A percentile compares a stretch with the other conserved stretches of the same genome.
Conservation (phyloP, 2,329 filamentous ascomycete species). For the Xylaria hypoxylon region DNA sequence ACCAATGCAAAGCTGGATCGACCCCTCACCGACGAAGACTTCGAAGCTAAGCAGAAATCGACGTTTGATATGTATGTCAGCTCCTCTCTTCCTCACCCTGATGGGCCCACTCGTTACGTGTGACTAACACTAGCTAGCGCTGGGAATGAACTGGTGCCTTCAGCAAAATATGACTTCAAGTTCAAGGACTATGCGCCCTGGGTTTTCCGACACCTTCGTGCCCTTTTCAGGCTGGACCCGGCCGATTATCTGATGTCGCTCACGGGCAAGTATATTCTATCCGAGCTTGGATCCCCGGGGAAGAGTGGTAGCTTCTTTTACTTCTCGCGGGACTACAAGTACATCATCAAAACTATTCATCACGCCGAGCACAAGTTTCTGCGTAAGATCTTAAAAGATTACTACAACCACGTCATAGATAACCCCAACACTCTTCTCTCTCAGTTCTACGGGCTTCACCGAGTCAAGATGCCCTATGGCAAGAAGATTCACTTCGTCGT, state of each 20-base stretch:
- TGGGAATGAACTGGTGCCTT: conserved; percentile 96
- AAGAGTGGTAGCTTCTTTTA: conserved; percentile 99
- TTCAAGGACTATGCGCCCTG: conserved; percentile 99
- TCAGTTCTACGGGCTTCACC: conserved; percentile 96
- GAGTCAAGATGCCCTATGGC: conserved; percentile 97
- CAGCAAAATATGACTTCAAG: conserved; percentile 99
- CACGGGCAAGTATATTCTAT: conserved; percentile 98
- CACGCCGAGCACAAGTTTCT: conserved; percentile 92
- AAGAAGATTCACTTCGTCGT: conserved; percentile 99
- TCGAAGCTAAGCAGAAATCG: conserved; percentile 94
- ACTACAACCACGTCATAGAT: conserved; percentile 90
- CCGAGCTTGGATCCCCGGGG: conserved; percentile 94
- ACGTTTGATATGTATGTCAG: conserved; percentile 94
- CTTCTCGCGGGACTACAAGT: conserved; percentile 99
- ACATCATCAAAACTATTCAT: conserved; percentile 99
- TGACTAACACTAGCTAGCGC: conserved; percentile 69
- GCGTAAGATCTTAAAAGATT: conserved; percentile 85
- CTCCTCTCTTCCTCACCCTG: background rate
- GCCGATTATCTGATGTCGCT: conserved; percentile 98
- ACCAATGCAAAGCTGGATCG: conserved; percentile 97
- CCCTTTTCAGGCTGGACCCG: conserved; percentile 90
- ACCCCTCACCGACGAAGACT: conserved; percentile 89
- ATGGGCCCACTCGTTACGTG: conserved; percentile 4
- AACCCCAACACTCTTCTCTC: conserved; percentile 98
- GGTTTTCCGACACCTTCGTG: conserved; percentile 94